Evolutionary conservation across 352 stramenopile genomes (phyloP), one percentile per base, ranked within the genome.

Genomic region (Phytophthora citrophthora): DNA sequence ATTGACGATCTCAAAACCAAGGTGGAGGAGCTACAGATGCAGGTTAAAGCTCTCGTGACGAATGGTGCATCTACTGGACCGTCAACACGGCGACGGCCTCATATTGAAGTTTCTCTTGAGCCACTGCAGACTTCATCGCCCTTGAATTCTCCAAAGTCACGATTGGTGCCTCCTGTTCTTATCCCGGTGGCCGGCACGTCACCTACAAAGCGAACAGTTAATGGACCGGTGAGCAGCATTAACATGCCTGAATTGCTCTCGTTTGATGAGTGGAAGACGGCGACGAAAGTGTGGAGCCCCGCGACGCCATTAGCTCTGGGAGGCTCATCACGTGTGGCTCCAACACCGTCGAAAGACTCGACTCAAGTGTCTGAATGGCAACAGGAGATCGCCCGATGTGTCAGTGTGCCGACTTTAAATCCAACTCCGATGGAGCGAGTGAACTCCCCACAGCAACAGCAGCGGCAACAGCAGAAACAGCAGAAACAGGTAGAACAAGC

Each of bases 1-100:
- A 89, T 91, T 49, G 82, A 91, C 36, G 78, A 89, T 11, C 69
- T 91, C 39, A 88, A 86, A 55, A 54, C 44, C 23, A 80, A 89
- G 39, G 73, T 89, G 52, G 80, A 91, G 15, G 61, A 75, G 2
- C 54, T 91, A 4, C 78, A 89, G 36, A 23, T 39, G 5, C 74
- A 89, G 46, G 64, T 89, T n/a, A 88, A 87, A 36, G 24, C 68
- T 15, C 50, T 88, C 4, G 55, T 88, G 8, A 51, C 59, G 27
- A 66, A 65, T 6, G 41, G 47, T 8, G 41, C 36, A 2, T 48
- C 50, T 3, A 12, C 45, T 7, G 15, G 23, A 7, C 12, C 56
- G 4, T 50, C 46, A 26, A 38, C 16, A 4, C 58, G 47, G 24
- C 61, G 68, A 32, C 62, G 57, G 6, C 57, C 29, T 5, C 47